phyloP scores from a whole-genome alignment of 1,284 basidiomycete species.

The Papiliotrema fonsecae region DNA sequence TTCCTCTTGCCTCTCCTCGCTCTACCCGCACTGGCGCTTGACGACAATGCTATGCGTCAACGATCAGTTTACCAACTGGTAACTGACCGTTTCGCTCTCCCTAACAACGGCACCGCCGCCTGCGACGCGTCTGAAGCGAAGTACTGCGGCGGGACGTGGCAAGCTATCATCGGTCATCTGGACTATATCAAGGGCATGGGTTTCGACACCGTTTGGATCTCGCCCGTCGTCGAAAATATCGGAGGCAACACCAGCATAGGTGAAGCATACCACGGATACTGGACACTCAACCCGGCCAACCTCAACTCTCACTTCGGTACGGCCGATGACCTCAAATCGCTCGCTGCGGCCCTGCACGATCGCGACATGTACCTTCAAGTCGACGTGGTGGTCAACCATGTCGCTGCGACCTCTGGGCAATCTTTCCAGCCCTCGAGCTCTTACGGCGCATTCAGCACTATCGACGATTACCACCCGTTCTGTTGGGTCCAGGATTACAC shows the following conservation, averaged over 20 bases:
- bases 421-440: slow-evolving; percentile 13
- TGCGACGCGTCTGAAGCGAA: slow-evolving; percentile 26
- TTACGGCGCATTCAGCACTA: slow-evolving; percentile 35
- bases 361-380: slow-evolving; percentile 53
- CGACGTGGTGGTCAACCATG: slow-evolving; percentile 45
- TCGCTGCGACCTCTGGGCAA: slow-evolving; percentile 21
- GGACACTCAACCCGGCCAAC: slow-evolving; percentile 20
- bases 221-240: slow-evolving; percentile 43
- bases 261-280: slow-evolving; percentile 48
- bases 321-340: slow-evolving; percentile 46
- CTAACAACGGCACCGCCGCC: slow-evolving; percentile 17
- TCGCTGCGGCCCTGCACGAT: slow-evolving; percentile 47
- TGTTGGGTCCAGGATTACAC: slow-evolving; percentile 47
- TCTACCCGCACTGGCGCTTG: slow-evolving; percentile 22
- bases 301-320: slow-evolving; percentile 51
- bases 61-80: slow-evolving; percentile 47
- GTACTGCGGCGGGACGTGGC: slow-evolving; percentile 46
- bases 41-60: slow-evolving; percentile 31
- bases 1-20: slow-evolving; percentile 20
- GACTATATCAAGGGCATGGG: slow-evolving; percentile 49
- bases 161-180: slow-evolving; percentile 34
- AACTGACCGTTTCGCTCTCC: slow-evolving; percentile 44
- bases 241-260: slow-evolving; percentile 32
- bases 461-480: slow-evolving; percentile 46
- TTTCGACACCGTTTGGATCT: slow-evolving; percentile 47